These are phyloP conservation scores for Chytriomyces hyalinus DNA, from an alignment of 192 early-diverging fungal genomes.

Conservation along the genomic window DNA sequence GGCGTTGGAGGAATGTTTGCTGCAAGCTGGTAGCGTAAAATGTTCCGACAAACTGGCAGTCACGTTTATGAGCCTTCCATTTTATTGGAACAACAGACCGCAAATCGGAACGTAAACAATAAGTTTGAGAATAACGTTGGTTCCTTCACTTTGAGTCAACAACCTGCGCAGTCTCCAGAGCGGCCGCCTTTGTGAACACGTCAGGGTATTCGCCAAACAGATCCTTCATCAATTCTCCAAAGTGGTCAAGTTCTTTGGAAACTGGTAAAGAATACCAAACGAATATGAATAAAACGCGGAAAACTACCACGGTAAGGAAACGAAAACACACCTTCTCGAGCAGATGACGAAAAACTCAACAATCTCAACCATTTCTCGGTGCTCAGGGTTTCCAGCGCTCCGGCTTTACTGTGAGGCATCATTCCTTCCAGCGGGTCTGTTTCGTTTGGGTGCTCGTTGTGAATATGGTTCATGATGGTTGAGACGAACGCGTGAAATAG, in stretches of 20 bases:
- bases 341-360: background rate
- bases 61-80: too few relatives aligned
- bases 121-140: too few relatives aligned
- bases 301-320: background rate
- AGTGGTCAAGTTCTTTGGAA: conserved; percentile 4
- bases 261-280: background rate
- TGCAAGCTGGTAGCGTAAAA: too few relatives aligned
- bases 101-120: too few relatives aligned
- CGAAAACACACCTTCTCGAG: conserved; percentile 10
- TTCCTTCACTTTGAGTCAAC: too few relatives aligned
- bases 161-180: too few relatives aligned
- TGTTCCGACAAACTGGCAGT: too few relatives aligned
- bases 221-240: conserved; percentile 20
- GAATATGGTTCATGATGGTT: background rate
- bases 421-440: conserved; percentile 16
- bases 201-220: conserved; percentile 31
- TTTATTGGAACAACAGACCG: too few relatives aligned
- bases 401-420: conserved; percentile 1
- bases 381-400: conserved; percentile 14
- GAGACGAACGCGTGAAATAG: background rate
- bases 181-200: background rate
- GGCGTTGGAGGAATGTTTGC: too few relatives aligned
- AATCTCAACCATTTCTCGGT: conserved; percentile 25
- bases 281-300: background rate
- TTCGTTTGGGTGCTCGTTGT: background rate